Evolutionary conservation across 768 basidiomycete genomes (phyloP).

Genomic region (Clathrus columnatus): DNA sequence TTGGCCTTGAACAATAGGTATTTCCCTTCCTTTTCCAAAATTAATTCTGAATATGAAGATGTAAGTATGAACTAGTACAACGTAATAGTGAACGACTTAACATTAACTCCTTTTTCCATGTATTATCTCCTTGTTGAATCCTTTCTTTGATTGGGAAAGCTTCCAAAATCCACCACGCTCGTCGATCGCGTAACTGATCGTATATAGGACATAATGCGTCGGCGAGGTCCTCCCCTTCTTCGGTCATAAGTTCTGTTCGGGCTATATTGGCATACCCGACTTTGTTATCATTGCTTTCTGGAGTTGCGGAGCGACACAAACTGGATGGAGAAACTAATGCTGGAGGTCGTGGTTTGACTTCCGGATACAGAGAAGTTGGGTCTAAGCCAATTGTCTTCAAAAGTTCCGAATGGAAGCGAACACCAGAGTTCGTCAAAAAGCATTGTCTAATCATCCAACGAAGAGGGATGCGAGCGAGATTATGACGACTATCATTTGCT

Average conservation of each 20-base stretch:
- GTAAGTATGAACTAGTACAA: no score
- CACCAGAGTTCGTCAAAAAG: conserved; percentile 10
- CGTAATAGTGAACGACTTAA: no score
- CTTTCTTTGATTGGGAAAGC: conserved; percentile 29
- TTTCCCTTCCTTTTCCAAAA: conserved; percentile 4
- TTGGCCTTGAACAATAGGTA: conserved; percentile 20
- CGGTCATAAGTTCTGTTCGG: conserved; percentile 23
- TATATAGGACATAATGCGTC: conserved; percentile 46
- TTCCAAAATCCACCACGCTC: conserved; percentile 63
- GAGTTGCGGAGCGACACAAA: no score
- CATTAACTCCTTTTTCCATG: conserved; percentile 3
- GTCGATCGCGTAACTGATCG: conserved; percentile 45
- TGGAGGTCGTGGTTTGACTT: no score
- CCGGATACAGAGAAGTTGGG: no score
- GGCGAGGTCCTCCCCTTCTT: conserved; percentile 56
- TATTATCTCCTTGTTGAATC: conserved; percentile 15
- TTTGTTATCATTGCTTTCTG: no score
- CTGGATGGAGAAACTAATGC: no score
- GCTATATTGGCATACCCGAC: conserved; percentile 16
- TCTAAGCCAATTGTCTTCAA: conserved; percentile 4
- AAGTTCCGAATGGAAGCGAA: conserved; percentile 5
- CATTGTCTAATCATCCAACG: conserved; percentile 18
- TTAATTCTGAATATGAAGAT: conserved; percentile 8
- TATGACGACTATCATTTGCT: conserved; percentile 8
- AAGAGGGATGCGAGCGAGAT: conserved; percentile 12